Evolutionary conservation across 2,329 filamentous ascomycete species (phyloP).

Genomic region (Cladosporium halotolerans): DNA sequence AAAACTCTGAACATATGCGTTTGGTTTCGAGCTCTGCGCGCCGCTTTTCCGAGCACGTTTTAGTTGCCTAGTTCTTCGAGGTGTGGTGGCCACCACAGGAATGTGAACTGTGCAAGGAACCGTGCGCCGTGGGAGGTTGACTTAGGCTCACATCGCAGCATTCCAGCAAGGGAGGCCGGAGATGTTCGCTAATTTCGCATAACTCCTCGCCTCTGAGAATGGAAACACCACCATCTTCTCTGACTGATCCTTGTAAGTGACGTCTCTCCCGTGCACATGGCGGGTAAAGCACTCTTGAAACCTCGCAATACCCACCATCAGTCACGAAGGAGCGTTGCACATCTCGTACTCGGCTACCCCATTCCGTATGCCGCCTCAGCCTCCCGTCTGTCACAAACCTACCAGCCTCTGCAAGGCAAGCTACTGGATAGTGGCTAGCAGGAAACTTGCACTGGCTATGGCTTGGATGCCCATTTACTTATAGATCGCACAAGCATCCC

Average conservation of each 20-base stretch:
- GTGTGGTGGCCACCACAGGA: constrained; percentile 15
- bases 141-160: constrained; percentile 9
- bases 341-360: constrained; percentile 19
- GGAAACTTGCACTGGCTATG: constrained; percentile 12
- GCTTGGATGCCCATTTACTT: constrained; percentile 7
- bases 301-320: constrained; percentile 14
- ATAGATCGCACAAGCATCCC: constrained; percentile 17
- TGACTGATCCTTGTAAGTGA: constrained; percentile 8
- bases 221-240: constrained; percentile 18
- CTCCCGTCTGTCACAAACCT: constrained; percentile 4
- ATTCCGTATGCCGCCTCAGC: constrained; percentile 21
- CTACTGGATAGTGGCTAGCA: constrained; percentile 16
- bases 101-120: constrained; percentile 18
- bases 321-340: constrained; percentile 20
- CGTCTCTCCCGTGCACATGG: constrained; percentile 13
- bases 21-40: background rate
- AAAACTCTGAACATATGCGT: no score
- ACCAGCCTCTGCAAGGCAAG: constrained; percentile 26
- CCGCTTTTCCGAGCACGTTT: constrained; percentile 17
- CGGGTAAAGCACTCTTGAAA: constrained; percentile 12
- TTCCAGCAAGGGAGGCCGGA: constrained; percentile 25
- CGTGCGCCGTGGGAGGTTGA: constrained; percentile 1
- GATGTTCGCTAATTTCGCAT: constrained; percentile 26
- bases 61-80: background rate
- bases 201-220: constrained; percentile 24